Evolutionary conservation across 225 moss, liverwort and hornwort genomes (phyloP).

Genomic region (Climacium dendroides): DNA sequence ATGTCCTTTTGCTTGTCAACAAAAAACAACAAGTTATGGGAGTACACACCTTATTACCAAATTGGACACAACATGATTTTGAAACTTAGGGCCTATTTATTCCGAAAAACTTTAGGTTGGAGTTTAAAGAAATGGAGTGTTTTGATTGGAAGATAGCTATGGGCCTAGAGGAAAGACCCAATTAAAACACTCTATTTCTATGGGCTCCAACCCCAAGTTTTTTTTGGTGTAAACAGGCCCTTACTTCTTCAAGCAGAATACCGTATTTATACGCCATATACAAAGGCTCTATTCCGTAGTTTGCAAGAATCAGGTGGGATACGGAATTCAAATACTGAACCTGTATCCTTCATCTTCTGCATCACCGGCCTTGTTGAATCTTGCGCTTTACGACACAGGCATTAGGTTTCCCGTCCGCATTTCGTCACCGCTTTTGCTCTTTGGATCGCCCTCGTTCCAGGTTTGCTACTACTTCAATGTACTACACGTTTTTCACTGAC

Average conservation of each 20-base stretch:
- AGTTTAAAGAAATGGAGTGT: too few species aligned
- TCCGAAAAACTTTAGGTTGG: too few species aligned
- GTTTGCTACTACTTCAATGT: background rate
- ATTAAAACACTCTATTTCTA: too few species aligned
- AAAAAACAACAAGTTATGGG: too few species aligned
- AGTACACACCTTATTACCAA: background rate
- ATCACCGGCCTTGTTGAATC: background rate
- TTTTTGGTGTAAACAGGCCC: too few species aligned
- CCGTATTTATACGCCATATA: background rate
- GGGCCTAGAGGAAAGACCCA: too few species aligned
- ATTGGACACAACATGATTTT: background rate
- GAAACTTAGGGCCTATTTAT: too few species aligned
- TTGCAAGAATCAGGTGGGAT: background rate
- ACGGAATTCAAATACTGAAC: constrained; percentile 23
- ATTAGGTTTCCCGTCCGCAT: constrained; percentile 3
- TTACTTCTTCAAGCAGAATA: too few species aligned
- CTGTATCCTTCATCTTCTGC: background rate
- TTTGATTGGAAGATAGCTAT: too few species aligned
- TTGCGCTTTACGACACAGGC: background rate
- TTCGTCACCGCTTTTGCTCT: background rate
- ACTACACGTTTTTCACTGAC: background rate
- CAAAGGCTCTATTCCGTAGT: background rate
- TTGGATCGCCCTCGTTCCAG: background rate
- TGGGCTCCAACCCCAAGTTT: too few species aligned
- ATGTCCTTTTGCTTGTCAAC: too few species aligned